Percentiles rank a stretch among this genome's conserved stretches.
Conservation (phyloP, 176 grass and related monocot genomes). For the Luzula sylvatica region DNA sequence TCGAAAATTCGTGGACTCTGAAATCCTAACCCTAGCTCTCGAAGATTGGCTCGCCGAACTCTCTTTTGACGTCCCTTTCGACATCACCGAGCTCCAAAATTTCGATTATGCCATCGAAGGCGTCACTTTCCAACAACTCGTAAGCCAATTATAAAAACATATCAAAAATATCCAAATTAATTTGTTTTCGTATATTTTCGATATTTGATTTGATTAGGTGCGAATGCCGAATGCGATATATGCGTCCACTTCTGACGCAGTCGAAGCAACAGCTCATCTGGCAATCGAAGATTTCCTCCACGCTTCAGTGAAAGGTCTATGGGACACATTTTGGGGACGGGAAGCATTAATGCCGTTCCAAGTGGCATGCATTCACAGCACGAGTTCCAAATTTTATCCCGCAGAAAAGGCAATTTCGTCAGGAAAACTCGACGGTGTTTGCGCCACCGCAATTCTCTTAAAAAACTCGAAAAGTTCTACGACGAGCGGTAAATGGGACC, state of each 20-base stretch:
- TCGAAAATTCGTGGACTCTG: slow-evolving; percentile 75
- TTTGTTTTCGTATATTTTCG: too few relatives aligned
- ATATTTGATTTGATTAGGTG: too few relatives aligned
- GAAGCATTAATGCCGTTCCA: slow-evolving; percentile 71
- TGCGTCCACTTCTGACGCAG: slow-evolving; percentile 57
- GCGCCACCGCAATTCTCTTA: slow-evolving; percentile 63
- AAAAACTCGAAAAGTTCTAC: slow-evolving; percentile 38
- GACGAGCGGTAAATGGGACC: slow-evolving; percentile 83
- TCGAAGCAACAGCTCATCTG: slow-evolving; percentile 79
- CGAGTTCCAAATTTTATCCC: slow-evolving; percentile 81
- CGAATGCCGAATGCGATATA: slow-evolving; percentile 85
- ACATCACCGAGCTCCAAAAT: slow-evolving; percentile 64
- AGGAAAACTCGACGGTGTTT: slow-evolving; percentile 75
- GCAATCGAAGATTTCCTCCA: slow-evolving; percentile 94
- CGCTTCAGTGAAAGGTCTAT: slow-evolving; percentile 67
- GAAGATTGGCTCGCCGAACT: slow-evolving; percentile 77
- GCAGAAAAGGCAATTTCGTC: slow-evolving; percentile 82
- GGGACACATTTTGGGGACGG: slow-evolving; percentile 85
- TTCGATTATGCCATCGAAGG: slow-evolving; percentile 88
- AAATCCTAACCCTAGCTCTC: slow-evolving; percentile 63
- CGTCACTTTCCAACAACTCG: slow-evolving; percentile 76
- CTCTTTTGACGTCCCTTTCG: slow-evolving; percentile 58
- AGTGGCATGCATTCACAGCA: slow-evolving; percentile 90
- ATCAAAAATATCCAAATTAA: too few relatives aligned
- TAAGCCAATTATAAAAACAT: too few relatives aligned